Base-by-base conservation (phyloP, 176 grass and related monocot genomes). In the Dendrocalamus sinicus region DNA sequence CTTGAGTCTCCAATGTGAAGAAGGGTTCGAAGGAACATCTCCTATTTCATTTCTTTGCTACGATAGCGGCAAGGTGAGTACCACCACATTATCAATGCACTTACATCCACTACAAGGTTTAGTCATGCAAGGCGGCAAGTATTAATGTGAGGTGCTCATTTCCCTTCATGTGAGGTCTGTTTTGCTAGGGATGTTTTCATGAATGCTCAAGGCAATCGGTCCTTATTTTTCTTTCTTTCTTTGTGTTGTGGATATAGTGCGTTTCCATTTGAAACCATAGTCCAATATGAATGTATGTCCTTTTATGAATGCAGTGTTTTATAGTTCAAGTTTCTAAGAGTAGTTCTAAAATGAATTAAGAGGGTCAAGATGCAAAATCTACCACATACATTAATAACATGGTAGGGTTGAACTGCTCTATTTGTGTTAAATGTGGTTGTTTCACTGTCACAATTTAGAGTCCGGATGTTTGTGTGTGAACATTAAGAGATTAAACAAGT, bases 241-340 rank as follows among this genome's bases (percentile, higher is more conserved):
- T n/a, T n/a, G 17, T 0, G 14, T 37, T 5, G 12, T 12, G 4
- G 12, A n/a, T 63, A 14, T 32, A 68, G 4, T 59, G 23, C 11
- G 23, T 12, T 60, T 60, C 16, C 54, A 14, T 78, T 58, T 68
- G 79, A 59, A 82, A 9, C 41, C 53, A 41, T n/a, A 72, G 14
- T 7, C 24, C 43, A 28, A 12, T 11, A 7, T 72, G 44, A 74
- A 8, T 62, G 19, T 13, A n/a, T 60, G 5, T 6, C 28, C 53
- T 78, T 70, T 71, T 48, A 73, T 76, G 1, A 20, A 47, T 61
- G 14, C 24, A 60, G 43, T 65, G 7, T 65, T 81, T 75, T 81
- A 23, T 4, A 12, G 9, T 65, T 15, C 23, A 79, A 35, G 5
- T 73, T 71, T 30, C 55, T 59, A 20, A 47, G 40, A 68, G 32